Conservation (phyloP, 2,329 filamentous ascomycete species). For the Fusarium annulatum region DNA sequence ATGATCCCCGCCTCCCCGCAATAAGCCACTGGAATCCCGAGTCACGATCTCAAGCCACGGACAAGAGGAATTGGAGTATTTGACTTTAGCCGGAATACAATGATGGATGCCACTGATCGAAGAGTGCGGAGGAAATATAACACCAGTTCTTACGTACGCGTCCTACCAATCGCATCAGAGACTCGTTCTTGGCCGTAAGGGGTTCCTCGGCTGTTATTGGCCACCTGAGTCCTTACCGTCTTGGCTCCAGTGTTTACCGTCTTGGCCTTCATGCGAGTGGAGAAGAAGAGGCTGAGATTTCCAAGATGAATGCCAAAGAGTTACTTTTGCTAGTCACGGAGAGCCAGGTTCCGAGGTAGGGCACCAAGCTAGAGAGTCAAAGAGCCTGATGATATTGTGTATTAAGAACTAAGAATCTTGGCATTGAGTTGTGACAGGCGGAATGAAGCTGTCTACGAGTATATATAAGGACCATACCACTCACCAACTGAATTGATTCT, state of each 20-base stretch:
- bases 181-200: background rate
- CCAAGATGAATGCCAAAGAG: background rate
- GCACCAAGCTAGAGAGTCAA: background rate
- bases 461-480: background rate
- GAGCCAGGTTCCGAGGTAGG: background rate
- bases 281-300: background rate
- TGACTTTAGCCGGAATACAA: slow-evolving; percentile 6
- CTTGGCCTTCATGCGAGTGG: background rate
- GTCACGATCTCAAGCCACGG: background rate
- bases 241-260: slow-evolving; percentile 4
- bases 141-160: background rate
- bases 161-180: slow-evolving; percentile 4
- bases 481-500: background rate
- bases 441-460: background rate
- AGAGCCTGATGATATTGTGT: background rate
- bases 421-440: background rate
- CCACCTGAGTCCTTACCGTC: background rate
- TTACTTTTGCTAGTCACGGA: background rate
- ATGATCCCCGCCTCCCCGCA: background rate
- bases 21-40: background rate
- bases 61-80: background rate
- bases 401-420: background rate
- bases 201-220: background rate
- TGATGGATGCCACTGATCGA: background rate
- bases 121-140: background rate